Percentiles rank a stretch among this genome's conserved stretches.
Evolutionary conservation across 2,329 filamentous ascomycete species (phyloP).

Genomic region (Fusarium sp.): DNA sequence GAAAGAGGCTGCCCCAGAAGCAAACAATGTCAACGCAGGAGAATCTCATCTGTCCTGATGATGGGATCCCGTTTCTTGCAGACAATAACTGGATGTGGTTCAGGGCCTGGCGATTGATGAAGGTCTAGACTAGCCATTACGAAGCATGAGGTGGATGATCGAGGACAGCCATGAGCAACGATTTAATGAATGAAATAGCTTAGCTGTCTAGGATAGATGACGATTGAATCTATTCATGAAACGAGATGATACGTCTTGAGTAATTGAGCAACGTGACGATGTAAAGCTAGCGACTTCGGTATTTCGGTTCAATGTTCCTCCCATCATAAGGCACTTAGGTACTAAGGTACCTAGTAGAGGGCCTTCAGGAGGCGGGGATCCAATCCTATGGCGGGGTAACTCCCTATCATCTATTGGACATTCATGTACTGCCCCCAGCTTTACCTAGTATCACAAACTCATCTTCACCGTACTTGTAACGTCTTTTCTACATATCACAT

Average conservation of each 20-base stretch:
- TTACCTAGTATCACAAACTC: neutral
- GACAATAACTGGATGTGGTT: slow-evolving; percentile 44
- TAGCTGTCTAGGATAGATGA: slow-evolving; percentile 54
- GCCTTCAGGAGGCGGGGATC: slow-evolving; percentile 6
- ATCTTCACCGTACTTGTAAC: slow-evolving; percentile 28
- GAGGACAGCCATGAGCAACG: slow-evolving; percentile 37
- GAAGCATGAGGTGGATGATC: slow-evolving; percentile 36
- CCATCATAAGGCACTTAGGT: neutral
- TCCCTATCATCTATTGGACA: slow-evolving; percentile 8
- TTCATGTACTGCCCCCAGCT: neutral
- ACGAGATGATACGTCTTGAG: neutral
- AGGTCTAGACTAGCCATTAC: slow-evolving; percentile 48
- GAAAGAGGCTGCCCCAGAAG: slow-evolving; percentile 21
- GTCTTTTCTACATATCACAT: slow-evolving; percentile 1
- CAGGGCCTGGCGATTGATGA: slow-evolving; percentile 41
- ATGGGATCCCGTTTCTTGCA: slow-evolving; percentile 39
- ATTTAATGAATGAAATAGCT: slow-evolving; percentile 29
- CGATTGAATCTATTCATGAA: slow-evolving; percentile 62
- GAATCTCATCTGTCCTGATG: slow-evolving; percentile 31
- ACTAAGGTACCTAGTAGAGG: neutral
- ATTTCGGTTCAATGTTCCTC: neutral
- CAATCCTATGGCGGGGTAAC: slow-evolving; percentile 33
- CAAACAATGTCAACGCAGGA: slow-evolving; percentile 32
- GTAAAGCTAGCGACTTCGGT: neutral
- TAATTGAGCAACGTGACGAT: neutral